These are phyloP conservation scores for Arthrobotrys megalospora DNA, from an alignment of 2,329 filamentous ascomycete species.

Conservation along the genomic window DNA sequence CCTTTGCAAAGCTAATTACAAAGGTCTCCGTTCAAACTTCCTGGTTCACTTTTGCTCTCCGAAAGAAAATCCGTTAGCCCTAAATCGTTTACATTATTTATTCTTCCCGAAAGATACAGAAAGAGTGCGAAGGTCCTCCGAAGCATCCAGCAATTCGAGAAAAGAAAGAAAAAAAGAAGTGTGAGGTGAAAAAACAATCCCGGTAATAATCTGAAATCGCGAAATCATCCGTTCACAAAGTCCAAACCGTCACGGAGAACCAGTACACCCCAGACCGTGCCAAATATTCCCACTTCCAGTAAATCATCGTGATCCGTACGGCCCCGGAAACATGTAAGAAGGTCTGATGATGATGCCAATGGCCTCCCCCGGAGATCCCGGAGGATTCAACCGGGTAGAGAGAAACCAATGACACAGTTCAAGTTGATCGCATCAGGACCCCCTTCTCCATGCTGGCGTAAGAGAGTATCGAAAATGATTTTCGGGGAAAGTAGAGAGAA, in stretches of 20 bases:
- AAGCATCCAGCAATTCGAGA: constrained; percentile 36
- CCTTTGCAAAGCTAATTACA: constrained; percentile 28
- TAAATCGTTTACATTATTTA: constrained; percentile 54
- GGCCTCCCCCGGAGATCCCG: constrained; percentile 5
- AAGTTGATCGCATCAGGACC: constrained; percentile 57
- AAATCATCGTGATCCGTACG: constrained; percentile 54
- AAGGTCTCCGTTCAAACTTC: constrained; percentile 14
- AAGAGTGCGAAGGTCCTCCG: constrained; percentile 42
- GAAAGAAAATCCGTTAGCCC: constrained; percentile 59
- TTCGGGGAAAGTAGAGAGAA: constrained; percentile 24
- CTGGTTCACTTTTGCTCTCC: constrained; percentile 41
- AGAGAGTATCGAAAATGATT: constrained; percentile 57
- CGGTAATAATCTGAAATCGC: not conserved
- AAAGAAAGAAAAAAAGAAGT: too few species aligned
- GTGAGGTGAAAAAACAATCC: not conserved
- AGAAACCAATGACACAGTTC: constrained; percentile 20
- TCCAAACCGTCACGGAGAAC: constrained; percentile 17
- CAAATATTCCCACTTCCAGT: constrained; percentile 35
- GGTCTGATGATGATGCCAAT: constrained; percentile 59
- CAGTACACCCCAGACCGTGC: constrained; percentile 31
- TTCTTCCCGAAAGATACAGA: constrained; percentile 46
- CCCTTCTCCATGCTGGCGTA: constrained; percentile 49
- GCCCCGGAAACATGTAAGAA: constrained; percentile 51
- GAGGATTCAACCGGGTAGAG: not conserved
- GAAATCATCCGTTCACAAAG: not conserved